phyloP scores from a whole-genome alignment of 441 rosid species.

The Pelargonium myrrhifolium region DNA sequence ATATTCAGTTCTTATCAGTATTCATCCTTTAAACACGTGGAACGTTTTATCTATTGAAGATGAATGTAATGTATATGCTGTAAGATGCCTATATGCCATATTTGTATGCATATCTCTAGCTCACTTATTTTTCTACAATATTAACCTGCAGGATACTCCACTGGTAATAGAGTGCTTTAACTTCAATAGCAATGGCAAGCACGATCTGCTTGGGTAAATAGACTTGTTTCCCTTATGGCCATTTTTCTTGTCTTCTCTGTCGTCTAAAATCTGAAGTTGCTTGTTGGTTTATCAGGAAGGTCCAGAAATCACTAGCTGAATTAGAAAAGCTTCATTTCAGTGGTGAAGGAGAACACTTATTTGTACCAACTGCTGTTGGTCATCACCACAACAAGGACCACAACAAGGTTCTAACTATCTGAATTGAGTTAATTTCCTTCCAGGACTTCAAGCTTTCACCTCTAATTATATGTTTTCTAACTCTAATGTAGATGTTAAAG shows the following conservation, averaged over 20 bases:
- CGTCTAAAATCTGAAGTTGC: conserved; percentile 10
- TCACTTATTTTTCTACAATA: conserved; percentile 15
- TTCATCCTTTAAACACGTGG: neutral
- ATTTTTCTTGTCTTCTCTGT: conserved; percentile 2
- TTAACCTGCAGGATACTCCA: conserved; percentile 65
- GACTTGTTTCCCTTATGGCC: conserved; percentile 5
- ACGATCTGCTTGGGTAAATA: conserved; percentile 74
- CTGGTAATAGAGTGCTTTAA: conserved; percentile 78
- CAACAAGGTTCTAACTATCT: conserved; percentile 17
- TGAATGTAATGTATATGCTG: conserved; percentile 2
- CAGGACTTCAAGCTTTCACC: neutral
- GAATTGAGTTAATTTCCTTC: conserved; percentile 15
- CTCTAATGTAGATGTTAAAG: conserved; percentile 43
- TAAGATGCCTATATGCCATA: too few species aligned
- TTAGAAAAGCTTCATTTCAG: conserved; percentile 57
- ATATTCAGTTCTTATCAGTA: neutral
- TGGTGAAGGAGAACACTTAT: conserved; percentile 43
- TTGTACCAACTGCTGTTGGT: conserved; percentile 47
- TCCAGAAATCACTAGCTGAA: conserved; percentile 63
- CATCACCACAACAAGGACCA: conserved; percentile 49
- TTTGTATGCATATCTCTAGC: conserved; percentile 1
- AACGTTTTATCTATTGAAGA: neutral
- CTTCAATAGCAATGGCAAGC: conserved; percentile 80
- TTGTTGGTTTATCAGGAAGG: conserved; percentile 44
- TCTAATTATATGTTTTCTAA: conserved; percentile 9